A percentile compares a stretch with the other conserved stretches of the same genome.
Conservation (phyloP, 768 basidiomycete species). For the Calocybe gangraenosa region DNA sequence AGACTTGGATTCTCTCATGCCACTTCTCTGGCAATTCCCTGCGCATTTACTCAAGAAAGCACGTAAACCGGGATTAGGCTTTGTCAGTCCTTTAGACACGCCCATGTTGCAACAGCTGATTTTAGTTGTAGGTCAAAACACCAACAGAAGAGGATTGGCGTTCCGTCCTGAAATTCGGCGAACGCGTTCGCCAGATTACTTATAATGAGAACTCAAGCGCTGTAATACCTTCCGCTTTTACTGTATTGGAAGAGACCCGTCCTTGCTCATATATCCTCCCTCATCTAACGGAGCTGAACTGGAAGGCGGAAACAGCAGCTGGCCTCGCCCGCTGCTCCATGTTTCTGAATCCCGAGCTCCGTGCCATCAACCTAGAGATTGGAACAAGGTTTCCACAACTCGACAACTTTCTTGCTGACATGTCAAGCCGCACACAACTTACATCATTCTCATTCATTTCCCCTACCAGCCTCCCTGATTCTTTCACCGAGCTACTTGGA, state of each 20-base stretch:
- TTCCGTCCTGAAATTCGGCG: slow-evolving; percentile 58
- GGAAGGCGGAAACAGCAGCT: slow-evolving; percentile 66
- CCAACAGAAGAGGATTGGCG: slow-evolving; percentile 73
- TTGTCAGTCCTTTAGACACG: slow-evolving; percentile 44
- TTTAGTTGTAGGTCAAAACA: slow-evolving; percentile 40
- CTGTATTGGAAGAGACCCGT: slow-evolving; percentile 59
- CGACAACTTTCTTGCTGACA: slow-evolving; percentile 56
- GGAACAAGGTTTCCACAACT: slow-evolving; percentile 57
- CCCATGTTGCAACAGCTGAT: not conserved
- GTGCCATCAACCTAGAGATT: slow-evolving; percentile 59
- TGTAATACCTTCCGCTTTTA: slow-evolving; percentile 61
- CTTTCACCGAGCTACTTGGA: slow-evolving; percentile 61
- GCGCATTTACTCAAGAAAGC: slow-evolving; percentile 62
- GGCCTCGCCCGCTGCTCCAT: slow-evolving; percentile 61
- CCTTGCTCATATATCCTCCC: slow-evolving; percentile 66
- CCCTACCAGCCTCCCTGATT: slow-evolving; percentile 64
- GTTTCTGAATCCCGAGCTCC: slow-evolving; percentile 64
- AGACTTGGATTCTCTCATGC: slow-evolving; percentile 72
- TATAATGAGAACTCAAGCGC: slow-evolving; percentile 68
- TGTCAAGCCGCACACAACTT: slow-evolving; percentile 60
- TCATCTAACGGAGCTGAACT: slow-evolving; percentile 61
- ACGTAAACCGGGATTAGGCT: slow-evolving; percentile 68
- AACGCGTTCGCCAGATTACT: slow-evolving; percentile 62
- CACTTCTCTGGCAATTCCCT: slow-evolving; percentile 71
- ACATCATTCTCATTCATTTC: slow-evolving; percentile 68